Conservation (phyloP, 148 eudicot genomes). For the Simmondsia chinensis region DNA sequence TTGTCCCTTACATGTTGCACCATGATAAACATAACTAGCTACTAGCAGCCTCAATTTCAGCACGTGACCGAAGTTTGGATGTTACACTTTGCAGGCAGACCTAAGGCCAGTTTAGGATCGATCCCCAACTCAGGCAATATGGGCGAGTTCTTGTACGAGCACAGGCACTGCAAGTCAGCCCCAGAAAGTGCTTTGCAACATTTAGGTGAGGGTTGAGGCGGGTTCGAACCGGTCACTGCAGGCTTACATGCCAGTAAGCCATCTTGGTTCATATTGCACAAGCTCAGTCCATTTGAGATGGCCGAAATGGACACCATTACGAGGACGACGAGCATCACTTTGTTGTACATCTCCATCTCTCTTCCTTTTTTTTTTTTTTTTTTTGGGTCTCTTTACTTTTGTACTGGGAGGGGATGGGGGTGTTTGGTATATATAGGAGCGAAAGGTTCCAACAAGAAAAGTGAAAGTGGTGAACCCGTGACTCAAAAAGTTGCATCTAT, state of each 20-base stretch:
- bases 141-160: slow-evolving; percentile 18
- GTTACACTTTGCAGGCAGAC: slow-evolving; percentile 27
- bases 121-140: slow-evolving; percentile 19
- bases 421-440: no score
- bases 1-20: no score
- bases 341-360: no score
- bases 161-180: slow-evolving; percentile 25
- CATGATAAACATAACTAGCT: no score
- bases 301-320: slow-evolving; percentile 3
- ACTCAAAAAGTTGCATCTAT: no score
- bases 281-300: slow-evolving; percentile 2
- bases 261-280: slow-evolving; percentile 15
- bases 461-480: no score
- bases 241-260: slow-evolving; percentile 20
- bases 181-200: slow-evolving; percentile 20
- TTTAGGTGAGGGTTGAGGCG: slow-evolving; percentile 9
- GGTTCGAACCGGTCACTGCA: slow-evolving; percentile 12
- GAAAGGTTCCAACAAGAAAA: no score
- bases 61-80: neutral
- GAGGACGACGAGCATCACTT: neutral
- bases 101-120: slow-evolving; percentile 21
- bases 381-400: no score
- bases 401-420: no score
- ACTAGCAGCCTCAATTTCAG: no score
- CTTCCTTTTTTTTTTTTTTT: no score